A percentile compares a stretch with the other conserved stretches of the same genome.
phyloP scores from a whole-genome alignment of 352 stramenopile genomes.

The Phytophthora pistaciae region DNA sequence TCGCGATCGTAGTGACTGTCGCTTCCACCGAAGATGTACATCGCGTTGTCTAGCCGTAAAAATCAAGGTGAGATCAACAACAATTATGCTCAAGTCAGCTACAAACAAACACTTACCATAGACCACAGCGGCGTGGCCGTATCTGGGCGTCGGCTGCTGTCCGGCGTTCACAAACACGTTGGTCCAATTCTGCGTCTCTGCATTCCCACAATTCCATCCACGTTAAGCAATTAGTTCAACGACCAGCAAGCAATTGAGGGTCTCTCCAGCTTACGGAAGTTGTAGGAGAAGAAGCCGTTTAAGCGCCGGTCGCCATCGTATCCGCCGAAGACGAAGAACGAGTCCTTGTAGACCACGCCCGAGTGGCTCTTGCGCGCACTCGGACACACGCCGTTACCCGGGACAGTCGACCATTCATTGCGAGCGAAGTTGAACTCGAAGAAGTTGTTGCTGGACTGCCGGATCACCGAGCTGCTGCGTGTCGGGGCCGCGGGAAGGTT shows the following conservation, averaged over 20 bases:
- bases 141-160: slow-evolving; percentile 91
- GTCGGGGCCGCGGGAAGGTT: slow-evolving; percentile 22
- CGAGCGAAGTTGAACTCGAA: slow-evolving; percentile 92
- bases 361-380: slow-evolving; percentile 94
- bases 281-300: slow-evolving; percentile 97
- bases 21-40: slow-evolving; percentile 50
- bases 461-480: slow-evolving; percentile 30
- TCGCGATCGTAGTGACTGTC: slow-evolving; percentile 62
- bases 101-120: too few relatives aligned
- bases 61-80: background rate
- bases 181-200: slow-evolving; percentile 87
- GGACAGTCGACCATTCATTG: slow-evolving; percentile 74
- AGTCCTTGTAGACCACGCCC: slow-evolving; percentile 91
- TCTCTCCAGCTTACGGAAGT: slow-evolving; percentile 78
- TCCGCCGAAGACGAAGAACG: slow-evolving; percentile 95
- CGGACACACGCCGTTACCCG: slow-evolving; percentile 68
- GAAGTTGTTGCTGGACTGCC: slow-evolving; percentile 89
- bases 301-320: slow-evolving; percentile 93
- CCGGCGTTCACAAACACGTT: slow-evolving; percentile 81
- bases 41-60: slow-evolving; percentile 30
- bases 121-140: slow-evolving; percentile 95
- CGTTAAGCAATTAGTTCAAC: background rate
- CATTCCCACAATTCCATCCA: slow-evolving; percentile 3
- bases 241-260: too few relatives aligned
- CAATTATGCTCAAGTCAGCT: too few relatives aligned